Evolutionary conservation across 495 filamentous ascomycete species (phyloP), one percentile per base, ranked within the genome.

Genomic region (Aspergillus cristatus): DNA sequence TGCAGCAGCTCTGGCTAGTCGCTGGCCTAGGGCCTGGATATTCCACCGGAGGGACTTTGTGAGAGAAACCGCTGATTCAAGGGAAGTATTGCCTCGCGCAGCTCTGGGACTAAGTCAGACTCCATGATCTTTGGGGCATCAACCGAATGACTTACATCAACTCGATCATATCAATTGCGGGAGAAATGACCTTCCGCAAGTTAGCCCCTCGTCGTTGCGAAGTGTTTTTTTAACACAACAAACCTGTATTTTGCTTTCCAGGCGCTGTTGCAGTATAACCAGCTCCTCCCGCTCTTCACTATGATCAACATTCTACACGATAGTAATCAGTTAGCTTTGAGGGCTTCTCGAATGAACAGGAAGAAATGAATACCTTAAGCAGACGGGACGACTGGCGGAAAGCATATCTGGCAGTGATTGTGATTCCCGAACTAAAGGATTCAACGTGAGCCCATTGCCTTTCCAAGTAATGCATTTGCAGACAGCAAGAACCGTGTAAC

Each of bases 81-180:
- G 71, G 36, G 88, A 84, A 1, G 87, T 86, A 52, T 99, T 96
- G n/a, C 93, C 93, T 47, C 93, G 77, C 4, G 87, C 86, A 45
- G 89, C 86, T 46, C 83, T 88, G 37, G 46, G 6, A 53, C n/a
- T 47, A 22, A 37, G 16, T 36, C 25, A 14, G 13, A n/a, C 7
- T 16, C 7, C 0, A 0, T 16, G 32, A 1, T 14, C 28, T 17
- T 18, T 29, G n/a, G 7, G 18, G 14, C 15, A 26, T 18, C 3
- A 24, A 31, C n/a, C 14, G 1, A 38, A 14, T 17, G 22, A 63
- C 71, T 53, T 61, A 88, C 81, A 91, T 93, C 45, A 96, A 68
- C 55, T 94, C 87, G 38, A 96, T 91, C 70, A 94, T 76, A 51
- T 96, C 86, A 51, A 96, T 93, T 1, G 88, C 82, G 3, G 89